Evolutionary conservation across 2,329 filamentous ascomycete species (phyloP).

Genomic region (Trichoderma atrobrunneum): DNA sequence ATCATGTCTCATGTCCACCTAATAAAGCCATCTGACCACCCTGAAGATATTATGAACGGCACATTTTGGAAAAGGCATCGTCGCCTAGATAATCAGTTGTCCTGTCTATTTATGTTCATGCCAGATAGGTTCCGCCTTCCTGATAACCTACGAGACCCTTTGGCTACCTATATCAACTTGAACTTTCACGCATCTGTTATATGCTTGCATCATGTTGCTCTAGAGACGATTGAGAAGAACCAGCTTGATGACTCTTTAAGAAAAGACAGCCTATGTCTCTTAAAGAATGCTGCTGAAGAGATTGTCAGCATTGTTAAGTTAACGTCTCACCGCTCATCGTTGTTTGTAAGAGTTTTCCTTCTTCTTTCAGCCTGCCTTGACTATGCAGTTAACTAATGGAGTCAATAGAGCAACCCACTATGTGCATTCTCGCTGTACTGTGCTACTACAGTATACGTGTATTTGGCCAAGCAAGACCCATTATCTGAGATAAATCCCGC

Average conservation of each 20-base stretch:
- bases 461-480: slow-evolving; percentile 68
- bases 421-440: slow-evolving; percentile 78
- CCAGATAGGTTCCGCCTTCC: slow-evolving; percentile 74
- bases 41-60: slow-evolving; percentile 72
- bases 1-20: slow-evolving; percentile 83
- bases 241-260: slow-evolving; percentile 62
- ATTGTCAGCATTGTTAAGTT: slow-evolving; percentile 80
- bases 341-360: slow-evolving; percentile 52
- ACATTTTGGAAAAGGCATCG: slow-evolving; percentile 85
- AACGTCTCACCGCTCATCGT: slow-evolving; percentile 67
- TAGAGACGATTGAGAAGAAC: slow-evolving; percentile 76
- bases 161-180: slow-evolving; percentile 80
- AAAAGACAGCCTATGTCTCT: slow-evolving; percentile 67
- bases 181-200: slow-evolving; percentile 86
- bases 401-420: slow-evolving; percentile 34
- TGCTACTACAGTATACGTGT: slow-evolving; percentile 78
- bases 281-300: slow-evolving; percentile 77
- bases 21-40: slow-evolving; percentile 64
- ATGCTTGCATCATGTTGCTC: slow-evolving; percentile 83
- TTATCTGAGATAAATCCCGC: slow-evolving; percentile 54
- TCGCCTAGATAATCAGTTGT: slow-evolving; percentile 74
- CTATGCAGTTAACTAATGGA: not conserved
- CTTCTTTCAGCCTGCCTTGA: not conserved
- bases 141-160: slow-evolving; percentile 62
- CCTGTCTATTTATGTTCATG: slow-evolving; percentile 74